These are phyloP conservation scores for Cystobasidium sp. DNA, from an alignment of 1,284 basidiomycete genomes.

Conservation along the genomic window DNA sequence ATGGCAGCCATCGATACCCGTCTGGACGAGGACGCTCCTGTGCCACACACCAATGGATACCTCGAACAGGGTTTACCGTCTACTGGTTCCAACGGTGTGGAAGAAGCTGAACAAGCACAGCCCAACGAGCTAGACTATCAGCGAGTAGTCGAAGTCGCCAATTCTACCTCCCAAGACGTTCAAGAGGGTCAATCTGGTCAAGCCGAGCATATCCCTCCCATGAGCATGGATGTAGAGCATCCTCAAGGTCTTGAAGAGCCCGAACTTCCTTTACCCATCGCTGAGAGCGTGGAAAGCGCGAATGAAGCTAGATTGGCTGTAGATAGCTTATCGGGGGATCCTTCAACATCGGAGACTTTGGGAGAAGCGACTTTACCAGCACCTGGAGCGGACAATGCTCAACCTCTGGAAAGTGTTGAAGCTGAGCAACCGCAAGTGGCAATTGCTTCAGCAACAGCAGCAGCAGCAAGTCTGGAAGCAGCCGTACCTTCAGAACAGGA, in stretches of 20 bases:
- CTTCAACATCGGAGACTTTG: conserved; percentile 4
- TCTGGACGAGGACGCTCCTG: conserved; percentile 22
- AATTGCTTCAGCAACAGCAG: neutral
- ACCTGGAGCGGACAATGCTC: conserved; percentile 14
- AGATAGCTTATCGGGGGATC: neutral
- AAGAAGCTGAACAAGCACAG: neutral
- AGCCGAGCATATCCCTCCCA: conserved; percentile 22
- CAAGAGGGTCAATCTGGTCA: conserved; percentile 6
- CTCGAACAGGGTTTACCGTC: neutral
- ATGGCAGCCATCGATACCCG: conserved; percentile 42
- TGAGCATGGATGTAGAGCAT: conserved; percentile 40
- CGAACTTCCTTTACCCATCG: neutral
- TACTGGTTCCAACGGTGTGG: too few species aligned
- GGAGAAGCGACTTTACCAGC: conserved; percentile 26
- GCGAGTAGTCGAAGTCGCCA: conserved; percentile 14
- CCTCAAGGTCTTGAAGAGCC: conserved; percentile 30
- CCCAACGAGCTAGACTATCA: conserved; percentile 29
- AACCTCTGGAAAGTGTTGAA: conserved; percentile 2
- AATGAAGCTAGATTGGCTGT: neutral
- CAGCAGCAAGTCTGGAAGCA: neutral
- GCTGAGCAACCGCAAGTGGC: neutral
- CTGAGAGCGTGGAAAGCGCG: neutral
- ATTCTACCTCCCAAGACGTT: neutral
- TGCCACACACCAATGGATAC: conserved; percentile 41
- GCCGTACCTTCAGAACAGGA: neutral